Evolutionary conservation across 2,329 filamentous ascomycete genomes (phyloP).

Genomic region (Cladosporium sp.): DNA sequence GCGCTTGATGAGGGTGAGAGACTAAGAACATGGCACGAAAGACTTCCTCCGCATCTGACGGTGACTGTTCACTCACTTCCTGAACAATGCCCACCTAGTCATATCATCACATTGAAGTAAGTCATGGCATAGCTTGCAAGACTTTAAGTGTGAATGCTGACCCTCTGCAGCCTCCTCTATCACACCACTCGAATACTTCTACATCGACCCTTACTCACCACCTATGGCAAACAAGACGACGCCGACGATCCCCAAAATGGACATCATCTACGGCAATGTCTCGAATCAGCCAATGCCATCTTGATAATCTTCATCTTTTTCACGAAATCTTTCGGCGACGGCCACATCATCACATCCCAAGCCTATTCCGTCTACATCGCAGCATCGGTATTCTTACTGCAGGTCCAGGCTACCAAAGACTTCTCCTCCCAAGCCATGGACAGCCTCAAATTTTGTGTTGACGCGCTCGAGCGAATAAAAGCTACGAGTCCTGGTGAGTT

Average conservation of each 20-base stretch:
- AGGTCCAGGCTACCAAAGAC: conserved; percentile 6
- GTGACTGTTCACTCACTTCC: conserved; percentile 3
- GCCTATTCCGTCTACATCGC: conserved; percentile 10
- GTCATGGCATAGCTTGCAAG: background rate
- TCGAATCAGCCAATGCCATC: conserved; percentile 7
- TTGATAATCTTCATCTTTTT: conserved; percentile 8
- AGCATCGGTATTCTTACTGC: conserved; percentile 6
- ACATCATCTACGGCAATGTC: conserved; percentile 4
- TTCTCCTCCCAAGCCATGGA: conserved; percentile 7
- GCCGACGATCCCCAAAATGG: conserved; percentile 1
- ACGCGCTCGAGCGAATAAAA: conserved; percentile 2
- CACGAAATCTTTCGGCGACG: conserved; percentile 6
- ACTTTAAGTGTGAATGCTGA: background rate
- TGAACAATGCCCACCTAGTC: conserved; percentile 3
- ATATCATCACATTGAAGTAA: conserved; percentile 9
- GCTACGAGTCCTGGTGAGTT: conserved; percentile 3
- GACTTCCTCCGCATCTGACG: background rate
- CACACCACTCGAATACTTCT: conserved; percentile 8
- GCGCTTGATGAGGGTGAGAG: conserved; percentile 4
- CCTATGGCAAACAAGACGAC: conserved; percentile 8
- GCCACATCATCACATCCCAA: conserved; percentile 7
- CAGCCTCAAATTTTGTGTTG: conserved; percentile 3
- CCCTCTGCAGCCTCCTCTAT: background rate
- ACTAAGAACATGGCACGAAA: conserved; percentile 4
- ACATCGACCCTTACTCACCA: conserved; percentile 7